These are phyloP conservation scores for Agaricus blazei DNA, from an alignment of 768 basidiomycete genomes.

Conservation along the genomic window DNA sequence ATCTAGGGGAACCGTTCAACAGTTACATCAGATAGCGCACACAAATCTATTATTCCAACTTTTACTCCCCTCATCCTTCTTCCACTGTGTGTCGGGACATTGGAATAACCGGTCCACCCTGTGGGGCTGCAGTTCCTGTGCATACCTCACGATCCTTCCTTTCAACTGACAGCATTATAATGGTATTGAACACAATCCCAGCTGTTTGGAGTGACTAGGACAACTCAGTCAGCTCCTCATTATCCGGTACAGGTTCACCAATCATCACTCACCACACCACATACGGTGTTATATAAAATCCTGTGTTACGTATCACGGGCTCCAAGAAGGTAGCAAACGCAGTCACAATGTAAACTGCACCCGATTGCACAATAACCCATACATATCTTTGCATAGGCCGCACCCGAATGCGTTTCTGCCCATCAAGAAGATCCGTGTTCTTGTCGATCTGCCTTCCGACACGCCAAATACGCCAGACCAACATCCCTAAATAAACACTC, in stretches of 20 bases:
- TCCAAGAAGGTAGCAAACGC: background rate
- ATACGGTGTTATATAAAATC: background rate
- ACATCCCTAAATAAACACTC: background rate
- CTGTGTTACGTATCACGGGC: background rate
- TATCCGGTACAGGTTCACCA: no score
- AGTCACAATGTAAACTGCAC: background rate
- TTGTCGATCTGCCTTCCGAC: background rate
- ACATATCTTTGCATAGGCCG: background rate
- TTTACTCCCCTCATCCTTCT: no score
- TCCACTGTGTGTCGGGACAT: no score
- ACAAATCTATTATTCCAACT: no score
- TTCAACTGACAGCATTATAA: background rate
- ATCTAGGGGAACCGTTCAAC: no score
- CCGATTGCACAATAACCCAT: background rate
- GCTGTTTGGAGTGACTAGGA: background rate
- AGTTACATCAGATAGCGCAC: no score
- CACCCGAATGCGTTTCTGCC: background rate
- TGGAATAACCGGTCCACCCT: no score
- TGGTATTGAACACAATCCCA: background rate
- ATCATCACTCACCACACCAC: background rate
- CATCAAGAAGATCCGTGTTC: background rate
- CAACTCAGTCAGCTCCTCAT: background rate
- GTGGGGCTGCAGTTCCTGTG: background rate
- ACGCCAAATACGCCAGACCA: constrained; percentile 6
- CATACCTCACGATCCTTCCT: background rate